phyloP scores from a whole-genome alignment of 768 basidiomycete species.

The Lepiota venenata region DNA sequence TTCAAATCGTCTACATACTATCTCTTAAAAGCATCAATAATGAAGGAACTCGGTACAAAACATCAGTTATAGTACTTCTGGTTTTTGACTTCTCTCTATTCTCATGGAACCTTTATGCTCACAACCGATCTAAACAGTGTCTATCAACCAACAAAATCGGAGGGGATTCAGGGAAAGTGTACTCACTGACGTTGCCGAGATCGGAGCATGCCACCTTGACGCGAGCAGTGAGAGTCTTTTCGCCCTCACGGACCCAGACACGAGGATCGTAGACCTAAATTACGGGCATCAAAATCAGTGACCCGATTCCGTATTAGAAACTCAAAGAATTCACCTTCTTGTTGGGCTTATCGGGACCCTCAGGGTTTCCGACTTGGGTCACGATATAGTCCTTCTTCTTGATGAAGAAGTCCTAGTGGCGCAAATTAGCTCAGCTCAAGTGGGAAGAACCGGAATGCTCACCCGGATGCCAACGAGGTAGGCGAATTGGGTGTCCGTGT shows the following conservation, averaged over 20 bases:
- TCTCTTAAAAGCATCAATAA: neutral
- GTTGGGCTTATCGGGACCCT: slow-evolving; percentile 96
- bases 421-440: neutral
- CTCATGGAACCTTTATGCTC: neutral
- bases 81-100: neutral
- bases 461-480: slow-evolving; percentile 85
- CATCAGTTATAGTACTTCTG: neutral
- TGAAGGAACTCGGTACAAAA: neutral
- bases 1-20: no score
- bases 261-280: slow-evolving; percentile 87
- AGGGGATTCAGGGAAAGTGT: neutral
- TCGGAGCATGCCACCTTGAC: slow-evolving; percentile 94
- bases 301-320: neutral
- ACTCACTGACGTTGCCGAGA: slow-evolving; percentile 56
- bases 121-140: slow-evolving; percentile 3
- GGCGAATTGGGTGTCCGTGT: slow-evolving; percentile 92
- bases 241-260: slow-evolving; percentile 98
- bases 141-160: neutral
- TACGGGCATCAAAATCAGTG: slow-evolving; percentile 7
- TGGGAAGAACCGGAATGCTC: slow-evolving; percentile 17
- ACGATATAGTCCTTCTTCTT: slow-evolving; percentile 87
- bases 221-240: slow-evolving; percentile 85
- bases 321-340: slow-evolving; percentile 69
- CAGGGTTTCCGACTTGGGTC: slow-evolving; percentile 95
- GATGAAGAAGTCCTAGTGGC: slow-evolving; percentile 70